Conservation (phyloP, 306 rosid species). For the Hippophae gyantsensis region DNA sequence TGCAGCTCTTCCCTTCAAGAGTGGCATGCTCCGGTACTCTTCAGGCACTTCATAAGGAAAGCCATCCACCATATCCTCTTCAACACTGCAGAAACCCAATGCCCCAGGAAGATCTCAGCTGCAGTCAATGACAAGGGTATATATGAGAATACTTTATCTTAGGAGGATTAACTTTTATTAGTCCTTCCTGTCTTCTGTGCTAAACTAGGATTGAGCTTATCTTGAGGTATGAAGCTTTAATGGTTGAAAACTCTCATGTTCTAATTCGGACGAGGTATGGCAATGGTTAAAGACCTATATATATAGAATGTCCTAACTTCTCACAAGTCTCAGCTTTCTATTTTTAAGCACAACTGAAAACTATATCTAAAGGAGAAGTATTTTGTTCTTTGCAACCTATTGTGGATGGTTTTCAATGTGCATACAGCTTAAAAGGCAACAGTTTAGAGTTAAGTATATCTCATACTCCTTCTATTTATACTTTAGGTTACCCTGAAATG, state of each 20-base stretch:
- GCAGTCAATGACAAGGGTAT: conserved; percentile 98
- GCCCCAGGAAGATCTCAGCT: conserved; percentile 99
- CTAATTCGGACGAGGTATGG: too few relatives aligned
- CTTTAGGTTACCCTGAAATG: conserved; percentile 3
- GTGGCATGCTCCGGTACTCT: conserved; percentile 75
- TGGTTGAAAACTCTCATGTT: too few relatives aligned
- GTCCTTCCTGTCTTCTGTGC: conserved; percentile 30
- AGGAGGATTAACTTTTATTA: conserved; percentile 29
- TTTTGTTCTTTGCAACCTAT: too few relatives aligned
- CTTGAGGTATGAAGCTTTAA: neutral
- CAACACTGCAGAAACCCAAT: conserved; percentile 99
- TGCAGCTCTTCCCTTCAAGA: conserved; percentile 88
- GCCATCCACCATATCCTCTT: conserved; percentile 98
- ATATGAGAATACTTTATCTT: conserved; percentile 64
- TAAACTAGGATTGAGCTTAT: conserved; percentile 19
- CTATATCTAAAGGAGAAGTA: too few relatives aligned
- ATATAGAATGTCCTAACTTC: too few relatives aligned
- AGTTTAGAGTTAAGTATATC: too few relatives aligned
- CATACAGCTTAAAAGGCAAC: too few relatives aligned
- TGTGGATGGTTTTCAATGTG: too few relatives aligned
- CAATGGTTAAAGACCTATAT: too few relatives aligned
- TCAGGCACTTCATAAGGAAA: conserved; percentile 88
- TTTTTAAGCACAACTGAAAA: too few relatives aligned
- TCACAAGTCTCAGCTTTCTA: too few relatives aligned
- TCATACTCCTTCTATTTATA: conserved; percentile 1